Evolutionary conservation across 208 protist genomes (phyloP).

Genomic region (Crithidia acanthocephali): DNA sequence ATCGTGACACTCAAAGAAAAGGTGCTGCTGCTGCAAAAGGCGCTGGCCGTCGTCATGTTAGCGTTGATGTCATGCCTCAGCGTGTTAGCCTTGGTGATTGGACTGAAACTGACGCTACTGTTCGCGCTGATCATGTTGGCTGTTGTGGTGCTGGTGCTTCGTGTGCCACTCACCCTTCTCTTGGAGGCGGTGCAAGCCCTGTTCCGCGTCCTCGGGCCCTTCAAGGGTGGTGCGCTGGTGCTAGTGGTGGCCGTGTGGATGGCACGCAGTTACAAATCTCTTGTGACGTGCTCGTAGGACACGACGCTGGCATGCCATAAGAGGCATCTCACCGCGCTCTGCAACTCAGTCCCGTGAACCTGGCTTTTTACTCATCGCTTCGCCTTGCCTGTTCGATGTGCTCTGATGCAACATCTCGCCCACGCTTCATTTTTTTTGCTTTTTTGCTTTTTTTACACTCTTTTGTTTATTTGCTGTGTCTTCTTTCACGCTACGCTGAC

Average conservation of each 20-base stretch:
- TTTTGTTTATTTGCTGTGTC: background rate
- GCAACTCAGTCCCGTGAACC: no score
- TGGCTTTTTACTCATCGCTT: no score
- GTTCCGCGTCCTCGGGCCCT: slow-evolving; percentile 66
- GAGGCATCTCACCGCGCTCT: no score
- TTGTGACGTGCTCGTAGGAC: slow-evolving; percentile 22
- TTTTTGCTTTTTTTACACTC: background rate
- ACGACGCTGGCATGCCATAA: no score
- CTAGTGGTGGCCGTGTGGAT: slow-evolving; percentile 45
- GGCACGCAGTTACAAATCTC: slow-evolving; percentile 5
- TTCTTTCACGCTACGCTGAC: background rate
- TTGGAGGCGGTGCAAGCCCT: slow-evolving; percentile 51
- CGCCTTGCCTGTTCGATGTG: no score
- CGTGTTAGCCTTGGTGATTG: slow-evolving; percentile 58
- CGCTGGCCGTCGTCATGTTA: slow-evolving; percentile 58
- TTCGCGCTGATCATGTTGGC: slow-evolving; percentile 25
- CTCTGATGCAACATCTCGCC: no score
- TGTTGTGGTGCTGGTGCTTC: slow-evolving; percentile 39
- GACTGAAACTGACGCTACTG: slow-evolving; percentile 64
- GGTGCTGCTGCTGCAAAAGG: slow-evolving; percentile 61
- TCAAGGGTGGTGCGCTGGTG: slow-evolving; percentile 41
- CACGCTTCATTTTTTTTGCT: background rate
- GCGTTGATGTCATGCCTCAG: slow-evolving; percentile 48
- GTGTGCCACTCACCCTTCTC: slow-evolving; percentile 58
- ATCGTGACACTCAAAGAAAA: slow-evolving; percentile 71